Percentiles rank a stretch among this genome's conserved stretches.
Evolutionary conservation across 108 stramenopile species (phyloP).

Genomic region (Cyclotella baltica): DNA sequence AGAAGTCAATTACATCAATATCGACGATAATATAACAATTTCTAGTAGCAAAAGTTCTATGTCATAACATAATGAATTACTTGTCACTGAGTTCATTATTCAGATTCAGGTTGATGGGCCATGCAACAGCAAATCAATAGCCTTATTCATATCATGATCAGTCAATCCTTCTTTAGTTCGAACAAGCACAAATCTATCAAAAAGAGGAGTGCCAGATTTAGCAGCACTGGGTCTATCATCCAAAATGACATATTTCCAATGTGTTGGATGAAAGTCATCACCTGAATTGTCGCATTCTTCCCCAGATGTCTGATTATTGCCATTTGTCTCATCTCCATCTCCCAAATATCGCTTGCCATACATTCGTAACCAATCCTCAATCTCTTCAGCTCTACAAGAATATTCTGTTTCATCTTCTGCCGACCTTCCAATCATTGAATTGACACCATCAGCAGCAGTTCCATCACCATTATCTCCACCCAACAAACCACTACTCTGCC

Average conservation of each 20-base stretch:
- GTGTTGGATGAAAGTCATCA: constrained; percentile 34
- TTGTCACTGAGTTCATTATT: not conserved
- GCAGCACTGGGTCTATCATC: constrained; percentile 53
- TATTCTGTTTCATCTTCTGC: constrained; percentile 50
- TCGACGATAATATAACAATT: no score
- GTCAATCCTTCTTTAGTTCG: constrained; percentile 68
- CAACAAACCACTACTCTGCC: not conserved
- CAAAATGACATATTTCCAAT: constrained; percentile 51
- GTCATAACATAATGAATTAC: not conserved
- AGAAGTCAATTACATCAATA: no score
- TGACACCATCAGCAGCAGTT: no score
- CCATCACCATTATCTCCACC: not conserved
- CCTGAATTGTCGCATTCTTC: not conserved
- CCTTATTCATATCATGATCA: constrained; percentile 34
- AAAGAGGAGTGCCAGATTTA: constrained; percentile 40
- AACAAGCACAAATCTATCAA: constrained; percentile 50
- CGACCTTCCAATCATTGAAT: constrained; percentile 29
- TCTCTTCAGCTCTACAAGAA: constrained; percentile 52
- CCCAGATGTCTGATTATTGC: not conserved
- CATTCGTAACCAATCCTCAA: constrained; percentile 51
- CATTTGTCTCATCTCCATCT: not conserved
- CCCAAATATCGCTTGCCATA: constrained; percentile 46
- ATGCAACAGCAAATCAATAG: constrained; percentile 36
- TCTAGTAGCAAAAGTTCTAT: no score
- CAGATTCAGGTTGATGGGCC: no score